A percentile compares a stretch with the other conserved stretches of the same genome.
These are phyloP conservation scores for Rhizomucor miehei DNA, from an alignment of 371 early-diverging fungal genomes.

Conservation along the genomic window DNA sequence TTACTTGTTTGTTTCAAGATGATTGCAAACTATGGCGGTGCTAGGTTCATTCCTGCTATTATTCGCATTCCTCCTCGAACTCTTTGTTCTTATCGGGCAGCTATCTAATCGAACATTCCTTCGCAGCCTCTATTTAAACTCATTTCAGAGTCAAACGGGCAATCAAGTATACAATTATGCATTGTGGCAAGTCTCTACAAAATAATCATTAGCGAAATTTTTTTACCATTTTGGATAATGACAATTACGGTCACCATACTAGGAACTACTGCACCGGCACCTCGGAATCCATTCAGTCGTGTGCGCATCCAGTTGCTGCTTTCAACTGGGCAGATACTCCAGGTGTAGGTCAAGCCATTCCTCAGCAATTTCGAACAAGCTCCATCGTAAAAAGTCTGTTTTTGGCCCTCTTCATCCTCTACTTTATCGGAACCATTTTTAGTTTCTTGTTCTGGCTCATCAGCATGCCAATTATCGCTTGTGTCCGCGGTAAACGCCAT, in stretches of 20 bases:
- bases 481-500: conserved; percentile 18
- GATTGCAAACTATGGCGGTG: conserved; percentile 8
- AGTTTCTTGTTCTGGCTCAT: conserved; percentile 35
- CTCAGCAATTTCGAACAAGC: conserved; percentile 8
- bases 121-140: conserved; percentile 19
- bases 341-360: conserved; percentile 13
- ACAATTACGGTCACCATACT: too few relatives aligned
- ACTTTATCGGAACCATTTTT: conserved; percentile 28
- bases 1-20: background rate
- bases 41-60: conserved; percentile 31
- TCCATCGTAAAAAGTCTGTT: conserved; percentile 17
- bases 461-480: conserved; percentile 25
- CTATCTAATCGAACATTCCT: conserved; percentile 26
- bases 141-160: conserved; percentile 13
- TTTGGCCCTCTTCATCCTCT: conserved; percentile 31
- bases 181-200: conserved; percentile 42
- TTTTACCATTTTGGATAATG: too few relatives aligned
- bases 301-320: conserved; percentile 16
- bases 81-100: conserved; percentile 38
- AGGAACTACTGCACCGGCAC: conserved; percentile 17
- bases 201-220: too few relatives aligned
- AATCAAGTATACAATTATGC: conserved; percentile 18
- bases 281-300: conserved; percentile 2
- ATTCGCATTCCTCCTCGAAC: conserved; percentile 30
- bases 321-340: conserved; percentile 44